Evolutionary conservation across 768 basidiomycete species (phyloP).

Genomic region (Cystobasidium tubakii): DNA sequence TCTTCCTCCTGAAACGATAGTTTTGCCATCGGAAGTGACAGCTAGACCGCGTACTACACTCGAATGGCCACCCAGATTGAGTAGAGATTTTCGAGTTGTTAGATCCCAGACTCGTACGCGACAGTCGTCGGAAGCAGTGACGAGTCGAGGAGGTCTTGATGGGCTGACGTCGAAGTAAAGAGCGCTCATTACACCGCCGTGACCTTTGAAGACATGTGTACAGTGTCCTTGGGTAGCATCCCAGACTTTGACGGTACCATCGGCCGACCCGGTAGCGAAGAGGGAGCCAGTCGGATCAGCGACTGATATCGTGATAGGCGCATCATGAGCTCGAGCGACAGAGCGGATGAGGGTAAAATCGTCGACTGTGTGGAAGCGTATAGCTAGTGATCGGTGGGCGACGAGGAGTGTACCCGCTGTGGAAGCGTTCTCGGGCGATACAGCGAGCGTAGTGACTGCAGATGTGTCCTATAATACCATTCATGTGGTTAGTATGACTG

Average conservation of each 20-base stretch:
- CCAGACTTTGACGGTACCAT: slow-evolving; percentile 96
- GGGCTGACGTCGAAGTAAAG: slow-evolving; percentile 72
- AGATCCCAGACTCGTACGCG: slow-evolving; percentile 88
- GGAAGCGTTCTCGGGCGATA: slow-evolving; percentile 61
- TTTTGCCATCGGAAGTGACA: slow-evolving; percentile 74
- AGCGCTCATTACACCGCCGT: slow-evolving; percentile 94
- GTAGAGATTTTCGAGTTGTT: slow-evolving; percentile 63
- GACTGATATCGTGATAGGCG: slow-evolving; percentile 83
- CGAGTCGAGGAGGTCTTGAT: slow-evolving; percentile 53
- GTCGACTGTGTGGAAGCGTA: slow-evolving; percentile 79
- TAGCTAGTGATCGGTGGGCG: slow-evolving; percentile 71
- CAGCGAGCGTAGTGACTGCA: slow-evolving; percentile 72
- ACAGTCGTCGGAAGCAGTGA: slow-evolving; percentile 88
- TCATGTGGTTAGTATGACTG: neutral
- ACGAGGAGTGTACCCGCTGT: slow-evolving; percentile 56
- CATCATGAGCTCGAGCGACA: slow-evolving; percentile 78
- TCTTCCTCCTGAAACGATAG: slow-evolving; percentile 82
- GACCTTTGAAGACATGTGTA: slow-evolving; percentile 91
- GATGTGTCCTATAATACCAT: slow-evolving; percentile 64
- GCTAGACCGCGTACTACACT: slow-evolving; percentile 88
- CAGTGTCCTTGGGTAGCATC: slow-evolving; percentile 77
- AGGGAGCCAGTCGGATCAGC: slow-evolving; percentile 79
- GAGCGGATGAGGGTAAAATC: slow-evolving; percentile 47
- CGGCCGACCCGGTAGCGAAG: slow-evolving; percentile 90
- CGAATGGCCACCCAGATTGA: slow-evolving; percentile 88